These are phyloP conservation scores for Taphrina deformans DNA, from an alignment of 1,139 yeast species.

Conservation along the genomic window DNA sequence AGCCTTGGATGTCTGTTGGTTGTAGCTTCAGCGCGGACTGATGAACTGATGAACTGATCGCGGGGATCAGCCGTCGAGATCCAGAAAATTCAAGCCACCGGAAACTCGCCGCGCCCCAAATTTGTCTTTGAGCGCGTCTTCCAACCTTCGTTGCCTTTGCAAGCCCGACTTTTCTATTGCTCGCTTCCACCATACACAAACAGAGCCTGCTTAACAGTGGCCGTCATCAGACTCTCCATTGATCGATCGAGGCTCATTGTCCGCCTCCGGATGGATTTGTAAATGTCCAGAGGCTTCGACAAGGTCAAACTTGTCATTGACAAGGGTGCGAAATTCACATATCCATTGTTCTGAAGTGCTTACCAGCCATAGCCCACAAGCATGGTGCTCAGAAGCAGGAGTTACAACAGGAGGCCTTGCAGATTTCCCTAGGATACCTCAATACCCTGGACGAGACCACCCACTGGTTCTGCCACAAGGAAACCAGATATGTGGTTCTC, in stretches of 20 bases:
- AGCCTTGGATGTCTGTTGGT: background rate
- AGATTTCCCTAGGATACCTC: conserved; percentile 2
- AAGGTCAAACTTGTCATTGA: conserved; percentile 20
- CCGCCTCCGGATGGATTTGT: background rate
- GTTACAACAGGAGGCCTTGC: conserved; percentile 15
- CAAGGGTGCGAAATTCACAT: background rate
- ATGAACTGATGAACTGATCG: no score
- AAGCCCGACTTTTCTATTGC: background rate
- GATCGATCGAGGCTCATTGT: background rate
- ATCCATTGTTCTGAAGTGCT: background rate
- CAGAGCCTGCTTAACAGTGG: background rate
- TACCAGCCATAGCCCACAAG: background rate
- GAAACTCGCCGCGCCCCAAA: no score
- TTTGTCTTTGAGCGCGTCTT: background rate
- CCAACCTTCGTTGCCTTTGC: background rate
- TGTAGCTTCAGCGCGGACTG: no score
- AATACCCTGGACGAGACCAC: conserved; percentile 1
- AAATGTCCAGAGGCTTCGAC: conserved; percentile 15
- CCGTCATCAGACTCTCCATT: background rate
- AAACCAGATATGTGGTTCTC: background rate
- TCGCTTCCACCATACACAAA: background rate
- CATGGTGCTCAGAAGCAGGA: conserved; percentile 3
- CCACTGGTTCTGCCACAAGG: conserved; percentile 19
- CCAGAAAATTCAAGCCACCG: no score
- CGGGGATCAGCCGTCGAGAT: no score